Conservation (phyloP, 75 land plant genomes). For the Sequoia sempervirens region DNA sequence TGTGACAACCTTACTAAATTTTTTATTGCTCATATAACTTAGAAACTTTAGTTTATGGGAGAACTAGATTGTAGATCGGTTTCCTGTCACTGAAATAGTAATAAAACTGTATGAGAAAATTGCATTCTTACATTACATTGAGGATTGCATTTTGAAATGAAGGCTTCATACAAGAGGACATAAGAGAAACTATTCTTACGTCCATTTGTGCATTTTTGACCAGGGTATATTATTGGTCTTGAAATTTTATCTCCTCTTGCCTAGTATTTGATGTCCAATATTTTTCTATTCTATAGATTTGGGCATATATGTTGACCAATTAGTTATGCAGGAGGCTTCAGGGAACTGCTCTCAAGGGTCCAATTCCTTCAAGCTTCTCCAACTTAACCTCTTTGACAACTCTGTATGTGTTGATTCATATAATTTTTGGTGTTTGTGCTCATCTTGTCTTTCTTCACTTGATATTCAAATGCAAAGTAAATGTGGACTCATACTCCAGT, state of each 20-base stretch:
- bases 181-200: background rate
- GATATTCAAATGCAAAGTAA: background rate
- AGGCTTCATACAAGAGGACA: too few relatives aligned
- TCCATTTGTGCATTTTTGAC: background rate
- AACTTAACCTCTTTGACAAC: constrained; percentile 20
- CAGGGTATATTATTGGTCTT: background rate
- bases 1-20: background rate
- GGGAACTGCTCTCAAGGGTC: too few relatives aligned
- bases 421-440: too few relatives aligned
- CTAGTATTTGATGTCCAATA: too few relatives aligned
- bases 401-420: constrained; percentile 13
- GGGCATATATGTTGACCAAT: too few relatives aligned
- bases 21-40: background rate
- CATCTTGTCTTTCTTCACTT: background rate
- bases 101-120: background rate
- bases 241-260: constrained; percentile 5
- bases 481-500: background rate
- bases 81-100: too few relatives aligned
- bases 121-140: background rate
- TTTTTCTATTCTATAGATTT: too few relatives aligned
- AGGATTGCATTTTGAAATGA: background rate
- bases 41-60: background rate
- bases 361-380: constrained; percentile 14
- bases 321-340: too few relatives aligned
- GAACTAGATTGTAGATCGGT: too few relatives aligned